These are phyloP conservation scores for Talinum fruticosum DNA, from an alignment of 148 eudicot species.

Conservation along the genomic window DNA sequence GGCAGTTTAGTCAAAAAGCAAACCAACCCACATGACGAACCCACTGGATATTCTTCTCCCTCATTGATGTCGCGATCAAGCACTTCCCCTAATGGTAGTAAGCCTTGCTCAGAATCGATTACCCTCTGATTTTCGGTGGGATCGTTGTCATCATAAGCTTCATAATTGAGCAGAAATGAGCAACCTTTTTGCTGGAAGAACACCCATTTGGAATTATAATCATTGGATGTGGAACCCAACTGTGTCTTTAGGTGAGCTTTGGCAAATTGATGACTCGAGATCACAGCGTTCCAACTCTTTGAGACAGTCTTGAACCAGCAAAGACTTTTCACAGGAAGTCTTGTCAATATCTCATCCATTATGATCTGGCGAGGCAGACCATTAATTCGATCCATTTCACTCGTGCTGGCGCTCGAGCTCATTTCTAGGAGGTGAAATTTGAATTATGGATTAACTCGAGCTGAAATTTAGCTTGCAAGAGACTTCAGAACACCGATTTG, in stretches of 20 bases:
- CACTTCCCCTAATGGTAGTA: too few species aligned
- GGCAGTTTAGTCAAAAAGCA: background rate
- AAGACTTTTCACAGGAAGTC: conserved; percentile 5
- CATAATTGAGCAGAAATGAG: background rate
- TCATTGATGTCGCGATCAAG: background rate
- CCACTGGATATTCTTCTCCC: background rate
- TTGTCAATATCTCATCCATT: background rate
- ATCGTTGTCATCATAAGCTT: background rate
- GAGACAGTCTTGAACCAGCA: background rate
- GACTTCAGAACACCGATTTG: too few species aligned
- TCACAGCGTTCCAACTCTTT: background rate
- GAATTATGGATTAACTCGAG: too few species aligned
- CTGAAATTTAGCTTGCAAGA: too few species aligned
- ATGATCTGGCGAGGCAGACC: background rate
- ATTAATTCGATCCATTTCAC: background rate
- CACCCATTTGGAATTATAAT: background rate
- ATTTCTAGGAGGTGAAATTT: too few species aligned
- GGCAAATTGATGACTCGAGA: background rate
- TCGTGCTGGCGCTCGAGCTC: too few species aligned
- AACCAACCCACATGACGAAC: background rate
- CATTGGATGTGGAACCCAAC: too few species aligned
- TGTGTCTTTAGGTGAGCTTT: background rate
- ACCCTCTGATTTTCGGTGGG: too few species aligned
- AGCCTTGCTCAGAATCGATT: too few species aligned
- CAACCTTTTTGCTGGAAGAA: background rate